These are phyloP conservation scores for Rutstroemia sp. DNA, from an alignment of 2,329 filamentous ascomycete genomes.

Conservation along the genomic window DNA sequence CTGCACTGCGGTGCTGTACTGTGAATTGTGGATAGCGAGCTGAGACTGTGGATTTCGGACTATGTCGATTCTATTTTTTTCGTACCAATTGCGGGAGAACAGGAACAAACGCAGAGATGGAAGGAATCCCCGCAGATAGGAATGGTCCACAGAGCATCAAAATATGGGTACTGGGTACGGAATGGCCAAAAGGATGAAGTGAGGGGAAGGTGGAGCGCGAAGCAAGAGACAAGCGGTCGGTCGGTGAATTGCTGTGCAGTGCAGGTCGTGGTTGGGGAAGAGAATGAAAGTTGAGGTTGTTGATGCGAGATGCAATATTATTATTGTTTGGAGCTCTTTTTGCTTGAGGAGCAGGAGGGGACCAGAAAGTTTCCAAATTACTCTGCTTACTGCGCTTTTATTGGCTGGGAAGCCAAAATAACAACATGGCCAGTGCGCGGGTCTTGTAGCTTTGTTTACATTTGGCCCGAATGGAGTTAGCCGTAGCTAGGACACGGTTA, in stretches of 20 bases:
- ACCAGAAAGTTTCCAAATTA: background rate
- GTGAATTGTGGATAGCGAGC: too few species aligned
- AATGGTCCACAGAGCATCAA: too few species aligned
- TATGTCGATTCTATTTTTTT: background rate
- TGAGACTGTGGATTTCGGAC: too few species aligned
- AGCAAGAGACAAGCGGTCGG: too few species aligned
- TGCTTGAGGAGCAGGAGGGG: slow-evolving; percentile 1
- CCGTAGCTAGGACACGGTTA: background rate
- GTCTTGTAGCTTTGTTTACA: slow-evolving; percentile 3
- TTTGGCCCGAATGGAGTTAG: background rate
- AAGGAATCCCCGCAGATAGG: too few species aligned
- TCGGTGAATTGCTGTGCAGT: background rate
- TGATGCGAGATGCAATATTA: slow-evolving; percentile 3
- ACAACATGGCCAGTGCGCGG: background rate
- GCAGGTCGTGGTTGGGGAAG: slow-evolving; percentile 8
- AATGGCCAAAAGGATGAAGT: too few species aligned
- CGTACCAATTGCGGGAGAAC: background rate
- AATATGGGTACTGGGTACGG: too few species aligned
- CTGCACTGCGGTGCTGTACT: background rate
- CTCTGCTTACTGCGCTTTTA: background rate
- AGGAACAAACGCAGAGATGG: too few species aligned
- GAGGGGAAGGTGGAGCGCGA: too few species aligned
- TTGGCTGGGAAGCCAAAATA: background rate
- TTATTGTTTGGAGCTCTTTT: background rate
- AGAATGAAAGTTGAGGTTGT: slow-evolving; percentile 13